Evolutionary conservation across 208 protist genomes (phyloP).

Genomic region (Trypanosoma mega): DNA sequence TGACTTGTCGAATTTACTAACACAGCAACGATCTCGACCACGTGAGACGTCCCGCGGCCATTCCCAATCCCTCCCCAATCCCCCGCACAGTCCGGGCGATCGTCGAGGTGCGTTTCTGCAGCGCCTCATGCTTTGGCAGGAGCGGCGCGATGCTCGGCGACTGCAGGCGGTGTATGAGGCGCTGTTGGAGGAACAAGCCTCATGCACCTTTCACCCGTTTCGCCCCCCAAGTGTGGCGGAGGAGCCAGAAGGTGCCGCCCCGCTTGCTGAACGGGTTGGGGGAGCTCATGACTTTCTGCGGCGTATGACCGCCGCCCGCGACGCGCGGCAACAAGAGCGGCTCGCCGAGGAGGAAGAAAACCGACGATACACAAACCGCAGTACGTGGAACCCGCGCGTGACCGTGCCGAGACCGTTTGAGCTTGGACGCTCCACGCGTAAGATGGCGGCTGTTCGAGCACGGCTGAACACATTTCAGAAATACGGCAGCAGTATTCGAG

Average conservation of each 20-base stretch:
- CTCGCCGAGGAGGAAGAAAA: constrained; percentile 40
- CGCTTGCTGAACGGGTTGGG: constrained; percentile 1
- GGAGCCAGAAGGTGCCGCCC: neutral
- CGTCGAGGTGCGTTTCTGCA: constrained; percentile 32
- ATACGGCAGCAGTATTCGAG: constrained; percentile 38
- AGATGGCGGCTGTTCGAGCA: neutral
- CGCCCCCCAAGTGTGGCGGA: neutral
- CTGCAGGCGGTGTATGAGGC: constrained; percentile 60
- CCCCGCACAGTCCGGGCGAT: neutral
- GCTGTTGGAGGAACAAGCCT: constrained; percentile 43
- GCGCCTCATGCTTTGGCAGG: constrained; percentile 57
- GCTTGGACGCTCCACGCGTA: constrained; percentile 10
- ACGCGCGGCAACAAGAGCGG: constrained; percentile 22
- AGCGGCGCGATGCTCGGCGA: constrained; percentile 55
- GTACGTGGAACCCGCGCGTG: constrained; percentile 32
- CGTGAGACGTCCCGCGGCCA: neutral
- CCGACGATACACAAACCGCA: constrained; percentile 31
- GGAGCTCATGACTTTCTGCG: constrained; percentile 46
- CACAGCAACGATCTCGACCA: neutral
- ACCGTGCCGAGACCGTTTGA: constrained; percentile 54
- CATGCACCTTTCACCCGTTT: constrained; percentile 53
- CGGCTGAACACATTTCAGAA: constrained; percentile 39
- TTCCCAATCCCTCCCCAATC: neutral
- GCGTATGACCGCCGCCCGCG: constrained; percentile 38
- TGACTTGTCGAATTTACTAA: no score